phyloP scores from a whole-genome alignment of 495 filamentous ascomycete genomes.

The Choiromyces venosus region DNA sequence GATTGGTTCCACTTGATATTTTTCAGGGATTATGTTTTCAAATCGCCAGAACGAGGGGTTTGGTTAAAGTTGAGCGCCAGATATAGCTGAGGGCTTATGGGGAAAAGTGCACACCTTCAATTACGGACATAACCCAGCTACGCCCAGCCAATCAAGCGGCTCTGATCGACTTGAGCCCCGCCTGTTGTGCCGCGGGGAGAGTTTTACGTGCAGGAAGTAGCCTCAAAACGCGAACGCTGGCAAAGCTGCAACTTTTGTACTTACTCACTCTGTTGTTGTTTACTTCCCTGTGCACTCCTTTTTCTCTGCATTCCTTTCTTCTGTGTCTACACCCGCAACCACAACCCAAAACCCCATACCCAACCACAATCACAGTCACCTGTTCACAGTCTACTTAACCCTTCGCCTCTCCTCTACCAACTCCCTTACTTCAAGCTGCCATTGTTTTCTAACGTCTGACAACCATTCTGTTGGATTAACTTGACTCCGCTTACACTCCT shows the following conservation, averaged over 20 bases:
- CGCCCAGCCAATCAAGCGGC: neutral
- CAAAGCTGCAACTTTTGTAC: neutral
- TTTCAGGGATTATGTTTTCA: neutral
- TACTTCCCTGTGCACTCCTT: neutral
- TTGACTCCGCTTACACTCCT: neutral
- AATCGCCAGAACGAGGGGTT: neutral
- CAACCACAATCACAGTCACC: neutral
- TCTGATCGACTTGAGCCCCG: neutral
- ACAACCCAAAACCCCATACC: neutral
- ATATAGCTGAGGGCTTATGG: neutral
- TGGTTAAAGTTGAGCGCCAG: neutral
- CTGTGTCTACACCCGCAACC: neutral
- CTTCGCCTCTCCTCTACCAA: neutral
- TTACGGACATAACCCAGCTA: neutral
- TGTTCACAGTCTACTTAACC: neutral
- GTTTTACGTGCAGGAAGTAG: neutral
- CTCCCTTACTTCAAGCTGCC: neutral
- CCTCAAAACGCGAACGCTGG: neutral
- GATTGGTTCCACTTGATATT: neutral
- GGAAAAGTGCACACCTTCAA: neutral
- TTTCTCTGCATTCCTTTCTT: neutral
- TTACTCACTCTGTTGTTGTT: neutral
- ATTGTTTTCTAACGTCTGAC: neutral
- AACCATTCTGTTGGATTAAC: neutral
- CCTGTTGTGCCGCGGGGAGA: neutral